Percentiles rank a stretch among this genome's conserved stretches.
phyloP scores from a whole-genome alignment of 2,329 filamentous ascomycete species.

The Claviceps purpurea region DNA sequence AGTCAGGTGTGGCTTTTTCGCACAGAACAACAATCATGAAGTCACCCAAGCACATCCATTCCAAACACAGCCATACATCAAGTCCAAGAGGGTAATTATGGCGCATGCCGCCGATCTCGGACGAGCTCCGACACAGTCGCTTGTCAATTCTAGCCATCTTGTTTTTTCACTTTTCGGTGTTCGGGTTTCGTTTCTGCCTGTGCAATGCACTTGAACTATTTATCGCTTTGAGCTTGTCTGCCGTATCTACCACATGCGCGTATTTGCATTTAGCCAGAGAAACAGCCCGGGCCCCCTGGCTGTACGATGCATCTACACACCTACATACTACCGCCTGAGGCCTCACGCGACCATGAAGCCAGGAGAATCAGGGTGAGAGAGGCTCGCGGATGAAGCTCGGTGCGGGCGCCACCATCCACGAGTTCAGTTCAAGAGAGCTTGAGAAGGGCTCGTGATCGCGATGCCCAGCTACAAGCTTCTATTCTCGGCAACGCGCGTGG shows the following conservation, averaged over 20 bases:
- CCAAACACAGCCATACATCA: background rate
- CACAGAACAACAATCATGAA: background rate
- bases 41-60: background rate
- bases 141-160: constrained; percentile 1
- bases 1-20: background rate
- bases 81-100: background rate
- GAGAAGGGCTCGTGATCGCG: too few relatives aligned
- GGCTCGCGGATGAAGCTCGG: too few relatives aligned
- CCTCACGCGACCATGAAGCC: too few relatives aligned
- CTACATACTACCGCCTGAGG: too few relatives aligned
- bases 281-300: constrained; percentile 1
- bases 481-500: too few relatives aligned
- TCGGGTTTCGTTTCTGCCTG: background rate
- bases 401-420: too few relatives aligned
- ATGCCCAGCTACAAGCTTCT: background rate
- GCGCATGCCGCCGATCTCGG: constrained; percentile 7
- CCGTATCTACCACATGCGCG: background rate
- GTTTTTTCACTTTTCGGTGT: background rate
- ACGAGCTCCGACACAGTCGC: constrained; percentile 5
- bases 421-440: too few relatives aligned
- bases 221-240: background rate
- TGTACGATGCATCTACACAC: background rate
- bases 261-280: constrained; percentile 6
- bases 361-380: too few relatives aligned
- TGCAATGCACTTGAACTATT: background rate